phyloP scores from a whole-genome alignment of 1,284 basidiomycete species.

The Wallemia hederae region DNA sequence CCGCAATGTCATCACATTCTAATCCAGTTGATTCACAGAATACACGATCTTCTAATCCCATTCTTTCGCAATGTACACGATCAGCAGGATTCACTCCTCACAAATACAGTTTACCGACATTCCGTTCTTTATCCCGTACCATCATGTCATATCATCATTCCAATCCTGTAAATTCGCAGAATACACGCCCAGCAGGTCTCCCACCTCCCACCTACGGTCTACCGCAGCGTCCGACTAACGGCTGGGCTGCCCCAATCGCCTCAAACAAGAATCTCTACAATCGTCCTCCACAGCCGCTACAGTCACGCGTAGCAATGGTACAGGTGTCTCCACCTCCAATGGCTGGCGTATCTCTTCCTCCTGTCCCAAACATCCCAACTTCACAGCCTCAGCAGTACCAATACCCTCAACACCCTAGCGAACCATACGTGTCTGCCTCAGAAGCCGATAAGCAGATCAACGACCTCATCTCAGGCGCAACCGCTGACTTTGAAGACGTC shows the following conservation, averaged over 20 bases:
- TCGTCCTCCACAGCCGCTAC: neutral
- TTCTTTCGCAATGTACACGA: no score
- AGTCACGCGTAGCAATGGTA: neutral
- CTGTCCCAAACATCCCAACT: no score
- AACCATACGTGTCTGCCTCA: slow-evolving; percentile 13
- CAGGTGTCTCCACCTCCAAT: neutral
- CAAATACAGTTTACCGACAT: no score
- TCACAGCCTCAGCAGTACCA: no score
- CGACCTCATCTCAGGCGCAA: slow-evolving; percentile 18
- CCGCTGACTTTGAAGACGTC: slow-evolving; percentile 12
- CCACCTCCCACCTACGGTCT: neutral
- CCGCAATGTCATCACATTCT: no score
- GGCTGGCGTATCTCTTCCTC: neutral
- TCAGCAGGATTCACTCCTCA: no score
- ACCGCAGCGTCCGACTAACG: neutral
- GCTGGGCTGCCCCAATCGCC: neutral
- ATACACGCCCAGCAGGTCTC: neutral
- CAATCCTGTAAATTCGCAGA: no score
- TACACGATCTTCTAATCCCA: no score
- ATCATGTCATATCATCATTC: neutral
- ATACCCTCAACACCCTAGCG: no score
- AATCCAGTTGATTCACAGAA: no score
- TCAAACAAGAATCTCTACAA: neutral
- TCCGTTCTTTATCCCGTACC: no score
- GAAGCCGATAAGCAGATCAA: slow-evolving; percentile 26